Evolutionary conservation across 2,329 filamentous ascomycete species (phyloP).

Genomic region (Aspergillus ruber): DNA sequence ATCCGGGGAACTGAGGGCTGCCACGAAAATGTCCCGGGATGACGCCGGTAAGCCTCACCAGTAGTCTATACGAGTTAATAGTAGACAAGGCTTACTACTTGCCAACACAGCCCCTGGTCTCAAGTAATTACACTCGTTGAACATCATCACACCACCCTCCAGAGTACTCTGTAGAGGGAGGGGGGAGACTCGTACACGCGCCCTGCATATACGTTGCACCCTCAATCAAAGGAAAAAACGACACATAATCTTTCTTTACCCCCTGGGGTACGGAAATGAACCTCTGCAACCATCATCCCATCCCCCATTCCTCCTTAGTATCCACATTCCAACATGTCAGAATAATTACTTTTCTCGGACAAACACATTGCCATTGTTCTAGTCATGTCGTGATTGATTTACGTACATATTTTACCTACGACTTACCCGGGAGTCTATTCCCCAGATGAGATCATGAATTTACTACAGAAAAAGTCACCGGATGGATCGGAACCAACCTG

Average conservation of each 20-base stretch:
- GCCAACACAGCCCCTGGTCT: neutral
- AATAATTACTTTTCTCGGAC: too few species aligned
- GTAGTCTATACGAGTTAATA: neutral
- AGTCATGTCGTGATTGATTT: too few species aligned
- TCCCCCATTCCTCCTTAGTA: slow-evolving; percentile 5
- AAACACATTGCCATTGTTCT: too few species aligned
- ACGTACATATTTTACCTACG: too few species aligned
- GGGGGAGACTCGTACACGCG: too few species aligned
- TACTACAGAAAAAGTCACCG: neutral
- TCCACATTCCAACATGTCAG: neutral
- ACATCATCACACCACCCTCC: too few species aligned
- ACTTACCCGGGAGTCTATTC: neutral
- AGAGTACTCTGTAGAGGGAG: too few species aligned
- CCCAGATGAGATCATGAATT: neutral
- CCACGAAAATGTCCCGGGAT: slow-evolving; percentile 20
- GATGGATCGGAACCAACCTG: neutral
- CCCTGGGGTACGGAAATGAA: slow-evolving; percentile 10
- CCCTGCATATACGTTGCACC: too few species aligned
- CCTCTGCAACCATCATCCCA: slow-evolving; percentile 12
- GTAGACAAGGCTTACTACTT: too few species aligned
- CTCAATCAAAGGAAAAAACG: too few species aligned
- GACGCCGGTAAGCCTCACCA: slow-evolving; percentile 2
- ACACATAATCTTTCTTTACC: neutral
- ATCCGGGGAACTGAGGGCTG: slow-evolving; percentile 3
- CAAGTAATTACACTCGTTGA: too few species aligned